Base-by-base conservation (phyloP, 225 moss, liverwort and hornwort genomes). In the Pseudisothecium myosuroides region DNA sequence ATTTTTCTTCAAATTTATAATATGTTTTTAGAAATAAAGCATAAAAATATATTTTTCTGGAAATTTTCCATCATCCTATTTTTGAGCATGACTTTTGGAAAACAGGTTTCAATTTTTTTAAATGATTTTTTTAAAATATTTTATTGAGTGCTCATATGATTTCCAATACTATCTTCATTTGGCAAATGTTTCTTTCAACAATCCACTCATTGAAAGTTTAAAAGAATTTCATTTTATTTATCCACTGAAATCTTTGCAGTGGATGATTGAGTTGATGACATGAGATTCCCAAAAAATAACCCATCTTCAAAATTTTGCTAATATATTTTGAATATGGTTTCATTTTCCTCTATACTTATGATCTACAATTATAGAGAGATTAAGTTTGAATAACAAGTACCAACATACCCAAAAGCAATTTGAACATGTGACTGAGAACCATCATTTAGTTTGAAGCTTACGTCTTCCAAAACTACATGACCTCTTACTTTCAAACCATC, bases 371-470 rank as follows among this genome's bases (percentile, higher is more conserved):
- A 2, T 23, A 80, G 4, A 32, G 3, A 19, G 5, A 24, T 55
- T 17, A 56, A 26, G 0, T 34, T 34, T 80, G 28, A 59, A 37
- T 45, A 29, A 37, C 5, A 16, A 45, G 29, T 58, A 80, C 21
- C 7, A 88, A 77, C 90, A 2, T 77, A 93, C 93, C 91, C 93
- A 77, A 93, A 76, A 52, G 91, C 85, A 88, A 91, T 7, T 29
- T 23, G 63, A n/a, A 37, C 43, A 29, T 21, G 59, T 61, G 37
- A 37, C 85, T 56, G 69, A 45, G 88, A 83, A 52, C 85, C 87
- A 87, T 91, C 73, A 7, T 58, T 81, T 81, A 59, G 19, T 29
- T 76, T 6, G 12, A 91, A 84, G 54, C 31, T 74, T 45, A 89
- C 41, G 1, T 87, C 86, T 52, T 34, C 87, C 31, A 26, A 8